phyloP scores from a whole-genome alignment of 2,329 filamentous ascomycete genomes.

The Penicillium sp. region DNA sequence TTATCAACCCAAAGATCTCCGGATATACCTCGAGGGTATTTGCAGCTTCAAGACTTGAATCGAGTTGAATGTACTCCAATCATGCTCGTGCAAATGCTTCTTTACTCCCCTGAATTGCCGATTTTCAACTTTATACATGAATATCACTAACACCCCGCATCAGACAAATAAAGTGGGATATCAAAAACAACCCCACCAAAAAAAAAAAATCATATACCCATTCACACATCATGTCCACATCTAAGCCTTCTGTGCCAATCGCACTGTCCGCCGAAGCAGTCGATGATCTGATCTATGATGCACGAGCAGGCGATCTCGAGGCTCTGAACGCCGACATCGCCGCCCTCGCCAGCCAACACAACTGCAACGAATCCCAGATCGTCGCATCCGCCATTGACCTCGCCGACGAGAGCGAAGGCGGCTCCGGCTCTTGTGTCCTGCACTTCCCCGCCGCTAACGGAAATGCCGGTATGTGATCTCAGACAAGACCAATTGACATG shows the following conservation, averaged over 20 bases:
- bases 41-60: neutral
- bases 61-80: neutral
- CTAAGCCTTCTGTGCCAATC: conserved; percentile 28
- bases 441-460: conserved; percentile 96
- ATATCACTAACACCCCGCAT: conserved; percentile 1
- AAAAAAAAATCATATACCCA: conserved; percentile 8
- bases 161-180: conserved; percentile 7
- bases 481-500: neutral
- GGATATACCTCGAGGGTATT: conserved; percentile 12
- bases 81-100: neutral
- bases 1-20: conserved; percentile 14
- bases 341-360: conserved; percentile 63
- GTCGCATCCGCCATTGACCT: conserved; percentile 71
- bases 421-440: conserved; percentile 54
- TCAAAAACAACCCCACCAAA: conserved; percentile 7
- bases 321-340: conserved; percentile 65
- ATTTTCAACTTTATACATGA: neutral
- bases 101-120: neutral
- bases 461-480: conserved; percentile 64
- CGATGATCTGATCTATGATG: conserved; percentile 87
- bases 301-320: conserved; percentile 72
- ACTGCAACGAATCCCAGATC: conserved; percentile 61
- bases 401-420: conserved; percentile 70
- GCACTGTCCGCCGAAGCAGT: conserved; percentile 73
- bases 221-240: conserved; percentile 15